A percentile compares a stretch with the other conserved stretches of the same genome.
Conservation (phyloP, 306 rosid species). For the Inga oerstediana region DNA sequence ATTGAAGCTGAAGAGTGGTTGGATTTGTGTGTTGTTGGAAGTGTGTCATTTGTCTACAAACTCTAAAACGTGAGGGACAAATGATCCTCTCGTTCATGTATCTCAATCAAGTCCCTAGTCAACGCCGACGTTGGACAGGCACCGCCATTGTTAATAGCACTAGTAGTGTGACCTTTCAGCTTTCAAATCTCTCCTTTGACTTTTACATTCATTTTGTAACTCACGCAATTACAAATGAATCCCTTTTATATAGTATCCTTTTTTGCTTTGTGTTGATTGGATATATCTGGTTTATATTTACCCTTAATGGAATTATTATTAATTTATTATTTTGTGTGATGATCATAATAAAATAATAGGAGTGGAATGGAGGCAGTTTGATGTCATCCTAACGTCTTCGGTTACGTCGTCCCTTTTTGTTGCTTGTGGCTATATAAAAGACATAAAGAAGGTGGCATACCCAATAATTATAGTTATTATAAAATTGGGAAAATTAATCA, state of each 20-base stretch:
- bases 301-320: neutral
- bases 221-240: neutral
- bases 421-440: neutral
- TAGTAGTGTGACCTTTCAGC: neutral
- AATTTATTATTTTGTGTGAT: neutral
- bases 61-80: neutral
- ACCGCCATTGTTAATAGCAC: neutral
- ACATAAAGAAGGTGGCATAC: neutral
- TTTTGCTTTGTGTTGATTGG: too few relatives aligned
- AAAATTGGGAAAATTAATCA: too few relatives aligned
- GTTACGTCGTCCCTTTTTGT: neutral
- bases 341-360: neutral
- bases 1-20: neutral
- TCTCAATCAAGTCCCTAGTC: neutral
- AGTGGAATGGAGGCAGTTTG: neutral
- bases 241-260: neutral
- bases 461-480: too few relatives aligned
- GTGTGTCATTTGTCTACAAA: neutral
- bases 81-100: neutral
- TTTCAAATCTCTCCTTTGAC: neutral
- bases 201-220: neutral
- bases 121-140: neutral
- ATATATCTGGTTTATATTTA: neutral
- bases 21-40: neutral
- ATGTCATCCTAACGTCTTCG: neutral